phyloP scores from a whole-genome alignment of 2,329 filamentous ascomycete species.

The Colletotrichum camelliae region DNA sequence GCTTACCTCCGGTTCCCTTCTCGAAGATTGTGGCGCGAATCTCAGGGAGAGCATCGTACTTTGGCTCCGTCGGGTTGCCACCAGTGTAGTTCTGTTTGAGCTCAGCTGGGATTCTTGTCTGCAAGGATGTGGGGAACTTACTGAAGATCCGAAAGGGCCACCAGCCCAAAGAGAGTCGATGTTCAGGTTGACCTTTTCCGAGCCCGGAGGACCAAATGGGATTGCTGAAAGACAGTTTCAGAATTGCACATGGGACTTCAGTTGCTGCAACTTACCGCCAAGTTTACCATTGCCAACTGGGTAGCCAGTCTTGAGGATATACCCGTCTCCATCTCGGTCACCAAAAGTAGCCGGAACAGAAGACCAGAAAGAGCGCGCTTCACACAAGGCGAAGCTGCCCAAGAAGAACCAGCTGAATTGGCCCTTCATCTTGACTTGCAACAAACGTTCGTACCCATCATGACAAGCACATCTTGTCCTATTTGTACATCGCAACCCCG shows the following conservation, averaged over 20 bases:
- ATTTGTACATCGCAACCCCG: not conserved
- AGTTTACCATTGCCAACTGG: conserved; percentile 55
- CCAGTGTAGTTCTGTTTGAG: conserved; percentile 44
- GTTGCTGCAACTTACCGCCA: conserved; percentile 35
- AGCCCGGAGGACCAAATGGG: conserved; percentile 45
- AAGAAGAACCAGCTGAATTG: not conserved
- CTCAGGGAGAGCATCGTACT: conserved; percentile 38
- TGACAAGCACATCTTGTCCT: not conserved
- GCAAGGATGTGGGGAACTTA: conserved; percentile 21
- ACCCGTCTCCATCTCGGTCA: not conserved
- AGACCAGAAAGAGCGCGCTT: conserved; percentile 11
- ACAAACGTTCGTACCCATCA: not conserved
- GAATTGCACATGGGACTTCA: not conserved
- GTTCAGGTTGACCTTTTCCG: conserved; percentile 50
- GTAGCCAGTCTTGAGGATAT: conserved; percentile 40
- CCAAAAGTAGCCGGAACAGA: conserved; percentile 2
- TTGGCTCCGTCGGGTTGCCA: conserved; percentile 45
- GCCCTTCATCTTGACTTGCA: not conserved
- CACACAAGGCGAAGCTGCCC: not conserved
- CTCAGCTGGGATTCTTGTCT: not conserved
- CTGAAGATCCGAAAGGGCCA: conserved; percentile 50
- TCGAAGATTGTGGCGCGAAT: conserved; percentile 53
- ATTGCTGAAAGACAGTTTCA: conserved; percentile 33
- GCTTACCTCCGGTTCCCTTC: conserved; percentile 53
- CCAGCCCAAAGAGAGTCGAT: conserved; percentile 56